Evolutionary conservation across 208 protist genomes (phyloP), one percentile per base, ranked within the genome.

Genomic region (Trypanosoma rangeli): DNA sequence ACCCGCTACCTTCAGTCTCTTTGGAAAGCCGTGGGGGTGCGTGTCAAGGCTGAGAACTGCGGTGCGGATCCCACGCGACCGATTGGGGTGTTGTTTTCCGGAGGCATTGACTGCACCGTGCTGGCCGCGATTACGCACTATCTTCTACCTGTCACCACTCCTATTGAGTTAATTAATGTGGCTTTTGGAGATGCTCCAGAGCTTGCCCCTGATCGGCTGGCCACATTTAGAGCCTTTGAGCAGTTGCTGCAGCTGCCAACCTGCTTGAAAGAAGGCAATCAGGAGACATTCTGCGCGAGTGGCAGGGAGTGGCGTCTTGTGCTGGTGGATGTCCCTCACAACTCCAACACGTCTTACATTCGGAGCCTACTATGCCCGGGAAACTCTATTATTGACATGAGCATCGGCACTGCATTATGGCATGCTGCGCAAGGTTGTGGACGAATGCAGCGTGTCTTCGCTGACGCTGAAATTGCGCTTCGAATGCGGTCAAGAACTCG

Each of bases 401-500:
- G 98, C 79, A 98, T 99, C 67, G 97, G 93, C 58, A 92, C 90
- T 0, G 97, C 95, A 50, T 79, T 99, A 12, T 99, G 96, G 95
- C 87, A 98, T 76, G 96, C 94, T 13, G 85, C 95, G 7, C 80
- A 90, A 5, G 93, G 85, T 7, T 73, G 74, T 13, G 93, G 93
- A 3, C 85, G 88, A 48, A 88, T 95, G 90, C 90, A 95, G 64
- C 46, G 75, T 1, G 71, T 95, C 20, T 55, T 31, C 33, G 57
- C 64, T 24, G 74, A 66, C 49, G 83, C 87, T 48, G 48, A 49
- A 15, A 1, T 67, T 46, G 29, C 18, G 42, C 3, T 9, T 48
- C 0, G 53, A 58, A 33, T 76, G 18, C 48, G 70, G 82, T 42
- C 73, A 65, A 39, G 50, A 39, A 18, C 26, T 28, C 10, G 44